These are phyloP conservation scores for Solanum hybrid DNA, from an alignment of 305 asterid species.

Conservation along the genomic window DNA sequence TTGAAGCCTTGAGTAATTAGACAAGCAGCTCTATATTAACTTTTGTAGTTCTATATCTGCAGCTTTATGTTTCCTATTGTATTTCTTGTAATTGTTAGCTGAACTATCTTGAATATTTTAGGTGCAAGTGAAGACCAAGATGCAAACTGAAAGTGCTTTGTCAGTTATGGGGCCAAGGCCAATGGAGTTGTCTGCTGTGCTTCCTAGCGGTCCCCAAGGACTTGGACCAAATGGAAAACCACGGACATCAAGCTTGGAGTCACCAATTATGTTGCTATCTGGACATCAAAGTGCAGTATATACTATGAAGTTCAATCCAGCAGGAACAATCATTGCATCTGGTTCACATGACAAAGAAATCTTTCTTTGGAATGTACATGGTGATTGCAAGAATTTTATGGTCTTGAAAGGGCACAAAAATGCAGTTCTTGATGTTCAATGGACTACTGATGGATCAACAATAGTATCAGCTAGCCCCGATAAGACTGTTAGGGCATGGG, in stretches of 20 bases:
- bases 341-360: conserved; percentile 92
- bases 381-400: conserved; percentile 88
- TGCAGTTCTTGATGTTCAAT: conserved; percentile 85
- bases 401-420: conserved; percentile 90
- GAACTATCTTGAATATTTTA: not conserved
- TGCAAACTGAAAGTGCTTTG: conserved; percentile 85
- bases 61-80: not conserved
- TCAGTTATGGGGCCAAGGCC: conserved; percentile 84
- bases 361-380: conserved; percentile 74
- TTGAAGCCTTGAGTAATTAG: not conserved
- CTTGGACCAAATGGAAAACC: conserved; percentile 55
- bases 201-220: conserved; percentile 29
- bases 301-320: conserved; percentile 84
- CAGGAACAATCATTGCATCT: conserved; percentile 75
- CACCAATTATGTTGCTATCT: conserved; percentile 77
- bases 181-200: conserved; percentile 45
- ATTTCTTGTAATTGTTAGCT: not conserved
- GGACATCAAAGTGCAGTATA: conserved; percentile 94
- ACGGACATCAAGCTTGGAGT: conserved; percentile 73
- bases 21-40: not conserved
- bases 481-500: conserved; percentile 93
- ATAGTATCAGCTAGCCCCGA: conserved; percentile 89
- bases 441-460: conserved; percentile 88
- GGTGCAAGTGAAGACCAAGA: conserved; percentile 12
- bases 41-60: not conserved